Conservation (phyloP, 352 stramenopile genomes). For the Phytopythium chamaehyphon region DNA sequence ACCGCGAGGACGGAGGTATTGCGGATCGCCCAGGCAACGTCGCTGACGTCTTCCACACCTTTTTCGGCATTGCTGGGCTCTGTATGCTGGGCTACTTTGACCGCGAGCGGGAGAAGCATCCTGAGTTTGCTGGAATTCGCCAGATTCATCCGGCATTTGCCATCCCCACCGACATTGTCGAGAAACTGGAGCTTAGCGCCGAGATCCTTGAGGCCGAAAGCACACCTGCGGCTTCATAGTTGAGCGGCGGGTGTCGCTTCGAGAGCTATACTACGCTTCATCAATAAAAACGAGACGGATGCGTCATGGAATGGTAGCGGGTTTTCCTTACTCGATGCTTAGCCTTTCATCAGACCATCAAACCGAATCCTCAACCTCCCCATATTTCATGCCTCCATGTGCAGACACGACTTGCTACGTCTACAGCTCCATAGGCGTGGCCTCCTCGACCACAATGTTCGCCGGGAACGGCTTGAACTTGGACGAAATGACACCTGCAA, state of each 20-base stretch:
- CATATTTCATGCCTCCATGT: not conserved
- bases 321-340: too few relatives aligned
- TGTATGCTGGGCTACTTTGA: constrained; percentile 93
- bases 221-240: not conserved
- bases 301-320: too few relatives aligned
- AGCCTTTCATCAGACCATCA: too few relatives aligned
- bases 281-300: too few relatives aligned
- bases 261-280: too few relatives aligned
- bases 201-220: constrained; percentile 49
- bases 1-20: constrained; percentile 97
- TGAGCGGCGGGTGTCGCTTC: not conserved
- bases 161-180: constrained; percentile 89
- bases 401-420: constrained; percentile 10
- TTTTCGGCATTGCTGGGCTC: constrained; percentile 96
- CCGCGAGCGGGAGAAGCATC: constrained; percentile 44
- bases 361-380: not conserved
- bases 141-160: constrained; percentile 95
- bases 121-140: constrained; percentile 66
- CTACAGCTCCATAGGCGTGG: constrained; percentile 78
- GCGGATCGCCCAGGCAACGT: constrained; percentile 96
- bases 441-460: constrained; percentile 66
- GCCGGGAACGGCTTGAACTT: constrained; percentile 68
- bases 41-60: constrained; percentile 98
- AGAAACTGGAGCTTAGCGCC: constrained; percentile 79
- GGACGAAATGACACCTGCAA: constrained; percentile 58